Evolutionary conservation across 371 early-diverging fungal genomes (phyloP), one percentile per base, ranked within the genome.

Genomic region (Mortierella sp.): DNA sequence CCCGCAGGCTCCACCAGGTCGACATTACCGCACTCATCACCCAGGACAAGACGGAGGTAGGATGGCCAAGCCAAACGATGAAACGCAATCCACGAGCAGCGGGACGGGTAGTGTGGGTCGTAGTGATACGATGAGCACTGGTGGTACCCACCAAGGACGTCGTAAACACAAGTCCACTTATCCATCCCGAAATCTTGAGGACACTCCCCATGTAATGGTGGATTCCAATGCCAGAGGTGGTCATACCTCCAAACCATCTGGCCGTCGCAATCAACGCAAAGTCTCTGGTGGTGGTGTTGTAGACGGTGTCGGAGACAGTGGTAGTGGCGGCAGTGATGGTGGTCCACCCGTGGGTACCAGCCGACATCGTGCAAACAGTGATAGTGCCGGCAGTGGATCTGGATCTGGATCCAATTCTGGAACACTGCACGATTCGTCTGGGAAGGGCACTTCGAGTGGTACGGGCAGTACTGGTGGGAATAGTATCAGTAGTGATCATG

Each of bases 131-230:
- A 34, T 34, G 34, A 34, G 34, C n/a, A n/a, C n/a, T 24, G 53
- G 24, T 21, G 56, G 56, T 27, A 55, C 24, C 24, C 50, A 24
- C n/a, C 43, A 61, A 43, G 24, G 60, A 14, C 67, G 50, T 38
- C 68, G 62, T 26, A 56, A 56, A 16, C 62, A 61, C 48, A 68
- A 61, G 50, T 31, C 21, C 58, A 68, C 4, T 4, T 68, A 61
- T 43, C 58, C 47, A 31, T 60, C 61, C 1, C 42, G 52, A 9
- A 57, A 43, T 26, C 52, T 16, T 26, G 61, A 49, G n/a, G 24
- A 18, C 52, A 18, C 43, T 23, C 14, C n/a, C 30, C 28, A 45
- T 7, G 48, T 48, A 14, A 13, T 48, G 50, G 56, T 47, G n/a
- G 64, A 55, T 18, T 48, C 56, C 12, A 54, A 46, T 2, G 53